Conservation (phyloP, 2,329 filamentous ascomycete genomes). For the Diaporthe helianthi region DNA sequence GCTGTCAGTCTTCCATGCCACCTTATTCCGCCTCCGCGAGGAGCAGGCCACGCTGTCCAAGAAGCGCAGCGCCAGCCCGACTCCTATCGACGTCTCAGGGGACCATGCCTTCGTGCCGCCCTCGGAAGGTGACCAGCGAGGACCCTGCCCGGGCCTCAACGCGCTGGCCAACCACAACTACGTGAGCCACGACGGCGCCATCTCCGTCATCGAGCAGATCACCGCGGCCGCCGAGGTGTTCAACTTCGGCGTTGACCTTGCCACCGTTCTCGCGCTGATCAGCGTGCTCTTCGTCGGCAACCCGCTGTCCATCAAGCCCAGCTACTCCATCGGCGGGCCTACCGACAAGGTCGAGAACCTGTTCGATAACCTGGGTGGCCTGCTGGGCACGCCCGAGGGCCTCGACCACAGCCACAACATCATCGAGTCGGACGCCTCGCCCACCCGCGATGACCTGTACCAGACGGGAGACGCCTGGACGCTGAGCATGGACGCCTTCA, state of each 20-base stretch:
- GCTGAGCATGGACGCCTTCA: conserved; percentile 37
- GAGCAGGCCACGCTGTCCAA: neutral
- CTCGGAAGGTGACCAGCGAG: conserved; percentile 46
- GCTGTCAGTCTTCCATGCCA: neutral
- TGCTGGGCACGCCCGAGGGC: conserved; percentile 37
- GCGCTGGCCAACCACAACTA: conserved; percentile 52
- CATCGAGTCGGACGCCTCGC: conserved; percentile 39
- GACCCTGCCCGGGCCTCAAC: conserved; percentile 51
- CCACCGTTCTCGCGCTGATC: conserved; percentile 49
- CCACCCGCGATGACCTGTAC: conserved; percentile 40
- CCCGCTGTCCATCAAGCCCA: conserved; percentile 41
- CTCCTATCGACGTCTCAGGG: neutral
- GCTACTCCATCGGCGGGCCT: conserved; percentile 51
- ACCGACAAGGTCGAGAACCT: conserved; percentile 6
- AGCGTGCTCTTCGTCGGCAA: conserved; percentile 53
- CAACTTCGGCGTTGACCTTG: conserved; percentile 52
- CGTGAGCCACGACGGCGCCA: conserved; percentile 49
- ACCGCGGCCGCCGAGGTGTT: conserved; percentile 44
- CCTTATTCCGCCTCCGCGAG: conserved; percentile 4
- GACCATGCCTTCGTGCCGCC: conserved; percentile 25
- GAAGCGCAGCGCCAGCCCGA: neutral
- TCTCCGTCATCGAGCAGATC: conserved; percentile 35
- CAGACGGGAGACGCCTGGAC: conserved; percentile 37
- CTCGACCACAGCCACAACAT: conserved; percentile 40
- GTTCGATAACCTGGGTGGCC: conserved; percentile 30